Base-by-base conservation (phyloP, 2,329 filamentous ascomycete genomes). In the Pseudodiploospora longispora region DNA sequence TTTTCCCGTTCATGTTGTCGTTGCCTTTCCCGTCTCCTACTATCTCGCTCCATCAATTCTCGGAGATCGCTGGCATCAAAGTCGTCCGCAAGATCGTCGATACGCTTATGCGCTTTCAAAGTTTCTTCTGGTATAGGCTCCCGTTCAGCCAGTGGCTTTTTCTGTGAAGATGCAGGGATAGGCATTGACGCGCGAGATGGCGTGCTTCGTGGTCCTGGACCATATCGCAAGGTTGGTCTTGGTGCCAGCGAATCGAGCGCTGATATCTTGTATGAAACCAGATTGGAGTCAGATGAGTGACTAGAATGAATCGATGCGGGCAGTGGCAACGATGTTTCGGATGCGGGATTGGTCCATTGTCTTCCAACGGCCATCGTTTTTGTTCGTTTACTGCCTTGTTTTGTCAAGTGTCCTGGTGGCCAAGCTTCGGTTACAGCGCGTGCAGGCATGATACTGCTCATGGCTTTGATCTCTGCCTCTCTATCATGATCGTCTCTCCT, bases 1-100 rank as follows among this genome's bases (percentile, higher is more conserved):
- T 75, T 79, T 49, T 87, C 80, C 50, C 81, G 78, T 27, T 91
- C 83, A 33, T 74, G 74, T 46, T 76, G 71, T 42, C 75, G 78
- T 64, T 86, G 90, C 59, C 81, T 80, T 52, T 95, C 87, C 51
- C 77, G 80, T 46, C 93, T 78, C 55, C 90, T 79, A 52, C 83
- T 76, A 58, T 98, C 93, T 47, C 93, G 75, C 55, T 98, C 93
- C 78, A 98, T 84, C 30, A 97, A 72, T 59, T 95, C 86, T 47
- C 91, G 78, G 34, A 98, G 63, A 54, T 88, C 90, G 42, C 84
- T 80, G 4, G 93, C 85, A 64, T 88, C 87, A 43, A 98, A 72
- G 47, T 87, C 84, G 59, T 97, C 86, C 27, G 89, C 93, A 37
- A 97, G 66, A 63, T 85, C 67, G 66, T 87, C 66, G 59, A 85